Evolutionary conservation across 768 basidiomycete genomes (phyloP), one percentile per base, ranked within the genome.

Genomic region (Suillus fuscotomentosus): DNA sequence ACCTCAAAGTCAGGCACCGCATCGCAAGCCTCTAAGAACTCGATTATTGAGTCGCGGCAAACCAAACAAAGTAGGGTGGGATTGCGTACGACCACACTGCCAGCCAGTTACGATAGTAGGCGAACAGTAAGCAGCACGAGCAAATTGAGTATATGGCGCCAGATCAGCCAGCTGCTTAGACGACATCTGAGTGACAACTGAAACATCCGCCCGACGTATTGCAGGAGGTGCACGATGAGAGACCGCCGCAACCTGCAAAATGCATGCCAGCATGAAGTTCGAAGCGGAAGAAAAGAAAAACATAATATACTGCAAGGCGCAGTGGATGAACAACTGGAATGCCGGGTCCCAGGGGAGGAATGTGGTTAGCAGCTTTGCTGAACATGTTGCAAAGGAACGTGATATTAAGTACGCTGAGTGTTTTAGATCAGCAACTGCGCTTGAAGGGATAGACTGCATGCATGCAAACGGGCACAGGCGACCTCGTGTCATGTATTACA

Each of bases 91-190:
- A 63, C 85, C 82, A 67, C 82, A 88, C 1, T 69, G 57, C 83
- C 83, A 86, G 36, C 66, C 75, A 20, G 70, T 68, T 20, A 82
- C 65, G 53, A 70, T 74, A 64, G 66, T 70, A 2, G 80, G 74
- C 5, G 76, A 47, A 66, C 86, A 87, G 70, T 87, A 87, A 17
- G 85, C 82, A 2, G 85, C 86, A 36, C 83, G 77, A 27, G 86
- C 83, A 70, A 87, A 83, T 70, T 84, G 76, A 0, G 82, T 79
- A 60, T 77, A 86, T 10, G 84, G 84, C 1, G 77, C 73, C 34
- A 83, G 76, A n/a, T 65, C 72, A 13, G 77, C 61, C 50, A 84
- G 70, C 59, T 80, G 72, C 0, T 70, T 54, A 0, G 76, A 14
- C 0, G 81, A 60, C 47, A 80, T 62, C 22, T 60, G 14, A 14